Percentiles rank a stretch among this genome's conserved stretches.
Conservation (phyloP, 108 stramenopile species). For the Ochromonas danica region DNA sequence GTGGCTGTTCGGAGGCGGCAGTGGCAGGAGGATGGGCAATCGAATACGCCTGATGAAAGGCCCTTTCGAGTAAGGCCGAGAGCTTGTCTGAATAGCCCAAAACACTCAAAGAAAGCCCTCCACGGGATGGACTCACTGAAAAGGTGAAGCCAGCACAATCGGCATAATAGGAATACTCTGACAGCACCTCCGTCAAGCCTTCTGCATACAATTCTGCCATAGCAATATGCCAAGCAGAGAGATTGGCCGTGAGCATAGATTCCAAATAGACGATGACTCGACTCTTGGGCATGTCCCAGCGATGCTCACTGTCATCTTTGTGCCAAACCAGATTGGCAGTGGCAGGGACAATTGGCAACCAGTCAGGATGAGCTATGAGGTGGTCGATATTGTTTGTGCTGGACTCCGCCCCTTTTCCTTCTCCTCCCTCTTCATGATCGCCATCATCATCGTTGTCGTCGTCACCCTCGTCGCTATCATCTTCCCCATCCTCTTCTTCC, state of each 20-base stretch:
- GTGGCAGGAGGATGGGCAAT: constrained; percentile 9
- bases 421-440: neutral
- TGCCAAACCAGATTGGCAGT: no score
- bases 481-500: neutral
- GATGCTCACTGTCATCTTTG: constrained; percentile 65
- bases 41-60: constrained; percentile 18
- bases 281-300: constrained; percentile 75
- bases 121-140: neutral
- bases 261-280: constrained; percentile 58
- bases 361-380: no score
- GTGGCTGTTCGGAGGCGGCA: neutral
- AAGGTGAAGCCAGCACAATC: constrained; percentile 42
- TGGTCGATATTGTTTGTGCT: no score
- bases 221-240: constrained; percentile 39
- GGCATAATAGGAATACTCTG: constrained; percentile 51
- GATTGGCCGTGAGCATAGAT: constrained; percentile 42
- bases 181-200: constrained; percentile 43
- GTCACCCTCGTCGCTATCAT: neutral
- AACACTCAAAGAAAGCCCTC: neutral
- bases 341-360: no score
- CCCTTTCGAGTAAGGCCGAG: constrained; percentile 48
- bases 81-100: neutral
- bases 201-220: constrained; percentile 37
- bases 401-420: neutral
- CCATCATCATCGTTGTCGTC: constrained; percentile 9